A percentile compares a stretch with the other conserved stretches of the same genome.
Evolutionary conservation across 495 filamentous ascomycete genomes (phyloP).

Genomic region (Wilcoxina mikolae): DNA sequence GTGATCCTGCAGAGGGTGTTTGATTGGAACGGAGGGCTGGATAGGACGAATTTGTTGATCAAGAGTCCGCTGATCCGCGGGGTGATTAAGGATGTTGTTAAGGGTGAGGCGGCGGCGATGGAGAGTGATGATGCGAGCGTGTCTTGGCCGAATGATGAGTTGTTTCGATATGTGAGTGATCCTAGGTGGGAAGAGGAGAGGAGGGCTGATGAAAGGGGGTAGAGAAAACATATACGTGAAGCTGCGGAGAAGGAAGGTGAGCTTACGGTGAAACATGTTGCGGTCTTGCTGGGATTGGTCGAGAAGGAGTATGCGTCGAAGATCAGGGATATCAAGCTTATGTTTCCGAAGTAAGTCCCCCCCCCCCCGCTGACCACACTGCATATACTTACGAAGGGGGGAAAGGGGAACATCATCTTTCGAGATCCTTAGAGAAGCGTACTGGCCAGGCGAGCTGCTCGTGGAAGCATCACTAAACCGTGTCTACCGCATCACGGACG

Average conservation of each 20-base stretch:
- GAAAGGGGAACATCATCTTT: not conserved
- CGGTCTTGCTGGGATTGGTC: conserved; percentile 10
- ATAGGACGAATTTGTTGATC: conserved; percentile 2
- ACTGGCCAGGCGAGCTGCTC: not conserved
- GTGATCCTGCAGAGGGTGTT: not conserved
- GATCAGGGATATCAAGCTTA: conserved; percentile 4
- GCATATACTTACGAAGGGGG: not conserved
- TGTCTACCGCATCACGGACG: conserved; percentile 19
- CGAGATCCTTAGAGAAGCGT: not conserved
- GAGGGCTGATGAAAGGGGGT: not conserved
- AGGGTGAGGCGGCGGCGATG: conserved; percentile 10
- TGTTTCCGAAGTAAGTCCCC: conserved; percentile 13
- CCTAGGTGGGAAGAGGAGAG: not conserved
- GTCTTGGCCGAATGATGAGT: conserved; percentile 8
- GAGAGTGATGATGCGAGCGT: not conserved
- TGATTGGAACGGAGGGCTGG: not conserved
- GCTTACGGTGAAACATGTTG: conserved; percentile 5
- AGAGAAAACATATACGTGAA: not conserved
- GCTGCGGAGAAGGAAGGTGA: not conserved
- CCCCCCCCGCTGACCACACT: conserved; percentile 8
- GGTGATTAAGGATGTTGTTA: conserved; percentile 6
- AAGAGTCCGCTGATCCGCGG: conserved; percentile 14
- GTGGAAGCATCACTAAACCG: conserved; percentile 28
- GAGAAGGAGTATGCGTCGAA: conserved; percentile 7
- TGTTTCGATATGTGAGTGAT: conserved; percentile 16